Evolutionary conservation across 1,139 yeast genomes (phyloP), one percentile per base, ranked within the genome.

Genomic region (Suhomyces bribrorum): DNA sequence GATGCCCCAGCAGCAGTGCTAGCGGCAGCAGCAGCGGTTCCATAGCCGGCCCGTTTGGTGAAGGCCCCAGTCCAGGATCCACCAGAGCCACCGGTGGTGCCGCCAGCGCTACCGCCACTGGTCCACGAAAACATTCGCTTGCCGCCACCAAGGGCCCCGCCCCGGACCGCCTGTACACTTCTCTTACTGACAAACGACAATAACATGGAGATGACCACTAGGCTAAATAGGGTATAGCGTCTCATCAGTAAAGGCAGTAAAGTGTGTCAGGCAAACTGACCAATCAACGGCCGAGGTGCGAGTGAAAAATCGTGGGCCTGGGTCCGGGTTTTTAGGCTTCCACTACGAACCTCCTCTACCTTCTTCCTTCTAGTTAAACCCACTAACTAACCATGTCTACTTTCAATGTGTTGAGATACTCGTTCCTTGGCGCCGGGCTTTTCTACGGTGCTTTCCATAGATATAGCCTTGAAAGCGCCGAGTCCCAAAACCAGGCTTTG

Each of bases 391-490:
- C 27, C 40, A 64, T 62, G 66, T 63, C 69, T 47, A 56, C 64
- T 75, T 61, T 75, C 57, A 69, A 83, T 80, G 87, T 87, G 59
- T 79, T 89, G 62, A 88, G 97, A 82, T 92, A 94, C 83, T 75
- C 95, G 54, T 85, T 94, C 44, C 79, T 92, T 53, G 95, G 89
- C 45, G 80, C 89, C 54, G 98, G 98, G 67, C 73, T 90, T 48
- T 76, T 80, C 46, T 88, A 87, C 70, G 98, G 98, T 53, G 87
- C 90, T 53, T 76, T 78, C 66, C 96, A 88, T 75, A 86, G 94
- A 70, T 72, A 77, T 58, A 68, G 77, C 41, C 76, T 89, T 56
- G 81, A 83, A 56, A 60, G 77, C 26, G 73, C 74, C 40, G 89
- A 84, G 46, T 70, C 66, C 38, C 73, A 76, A 59, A 71, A 77